Conservation (phyloP, 169 alveolate species). For the Fabrea salina region DNA sequence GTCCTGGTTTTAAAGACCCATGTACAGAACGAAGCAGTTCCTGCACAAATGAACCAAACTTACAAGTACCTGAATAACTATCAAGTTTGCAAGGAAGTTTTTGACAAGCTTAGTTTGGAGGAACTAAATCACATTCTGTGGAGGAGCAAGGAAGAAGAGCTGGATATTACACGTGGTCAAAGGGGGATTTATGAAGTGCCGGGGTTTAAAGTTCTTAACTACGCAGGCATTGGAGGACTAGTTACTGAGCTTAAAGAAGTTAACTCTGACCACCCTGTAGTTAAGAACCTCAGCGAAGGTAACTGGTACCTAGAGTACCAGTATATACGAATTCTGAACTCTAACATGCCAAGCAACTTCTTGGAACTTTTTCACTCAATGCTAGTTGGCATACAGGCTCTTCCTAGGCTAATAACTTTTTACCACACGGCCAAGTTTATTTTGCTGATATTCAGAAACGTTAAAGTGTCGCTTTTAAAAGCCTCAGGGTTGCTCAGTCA, state of each 20-base stretch:
- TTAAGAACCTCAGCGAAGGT: neutral
- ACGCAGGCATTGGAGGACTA: neutral
- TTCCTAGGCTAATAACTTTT: neutral
- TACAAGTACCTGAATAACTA: neutral
- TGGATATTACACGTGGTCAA: neutral
- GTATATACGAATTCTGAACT: neutral
- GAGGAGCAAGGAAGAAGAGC: neutral
- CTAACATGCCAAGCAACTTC: neutral
- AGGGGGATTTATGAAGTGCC: neutral
- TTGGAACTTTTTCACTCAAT: neutral
- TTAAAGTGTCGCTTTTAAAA: neutral
- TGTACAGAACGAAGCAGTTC: neutral
- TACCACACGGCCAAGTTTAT: neutral
- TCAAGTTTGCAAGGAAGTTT: neutral
- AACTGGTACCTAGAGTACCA: neutral
- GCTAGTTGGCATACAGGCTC: neutral
- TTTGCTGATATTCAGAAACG: neutral
- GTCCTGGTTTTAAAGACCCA: neutral
- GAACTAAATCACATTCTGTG: neutral
- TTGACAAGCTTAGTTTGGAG: neutral
- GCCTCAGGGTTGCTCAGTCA: too few relatives aligned
- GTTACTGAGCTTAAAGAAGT: neutral
- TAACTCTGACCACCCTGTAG: neutral
- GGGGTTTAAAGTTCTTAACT: neutral
- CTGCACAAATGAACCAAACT: neutral